Base-by-base conservation (phyloP, 805 yeast genomes). In the Saturnispora galanensis region DNA sequence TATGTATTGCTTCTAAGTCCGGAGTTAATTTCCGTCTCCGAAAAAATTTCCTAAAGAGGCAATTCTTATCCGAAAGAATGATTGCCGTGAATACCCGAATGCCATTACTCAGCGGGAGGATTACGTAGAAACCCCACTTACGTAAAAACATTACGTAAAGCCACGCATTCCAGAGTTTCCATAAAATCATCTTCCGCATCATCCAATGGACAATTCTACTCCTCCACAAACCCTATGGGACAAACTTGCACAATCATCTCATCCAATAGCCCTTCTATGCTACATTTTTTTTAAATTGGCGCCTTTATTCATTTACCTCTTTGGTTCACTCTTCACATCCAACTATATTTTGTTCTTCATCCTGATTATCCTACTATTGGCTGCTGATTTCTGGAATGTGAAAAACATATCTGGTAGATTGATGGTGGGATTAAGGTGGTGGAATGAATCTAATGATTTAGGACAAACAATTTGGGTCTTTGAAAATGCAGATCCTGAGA, bases 361-460 rank as follows among this genome's bases (percentile, higher is more conserved):
- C 12, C 60, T 79, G 5, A 79, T 87, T 17, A 77, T 89, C 2
- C 66, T 93, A 13, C 65, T 88, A 15, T 70, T 86, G 16, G 84
- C 96, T 0, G 86, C 87, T 1, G 98, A 90, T 61, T 90, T 90
- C 57, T 90, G 97, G 94, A 83, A 85, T 57, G 79, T 86, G 18
- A 93, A 90, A 59, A 90, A 90, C 62, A 84, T 90, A 21, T 71
- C 95, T 16, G 98, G 98, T 1, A 68, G 97, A 47, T 72, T 86
- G 46, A 64, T 90, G 45, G 97, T 93, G 4, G 97, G 97, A 0
- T 70, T 93, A 51, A 73, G 94, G 51, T 90, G 98, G 98, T 90
- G 97, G 96, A 93, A 90, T 59, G 97, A 90, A 59, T 71, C 88
- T 0, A 68, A 73, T 28, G 69, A 66, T 15, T 60, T 72, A 8